Percentiles rank a stretch among this genome's conserved stretches.
Conservation (phyloP, 73 alveolate genomes). For the Uronychia binucleata region DNA sequence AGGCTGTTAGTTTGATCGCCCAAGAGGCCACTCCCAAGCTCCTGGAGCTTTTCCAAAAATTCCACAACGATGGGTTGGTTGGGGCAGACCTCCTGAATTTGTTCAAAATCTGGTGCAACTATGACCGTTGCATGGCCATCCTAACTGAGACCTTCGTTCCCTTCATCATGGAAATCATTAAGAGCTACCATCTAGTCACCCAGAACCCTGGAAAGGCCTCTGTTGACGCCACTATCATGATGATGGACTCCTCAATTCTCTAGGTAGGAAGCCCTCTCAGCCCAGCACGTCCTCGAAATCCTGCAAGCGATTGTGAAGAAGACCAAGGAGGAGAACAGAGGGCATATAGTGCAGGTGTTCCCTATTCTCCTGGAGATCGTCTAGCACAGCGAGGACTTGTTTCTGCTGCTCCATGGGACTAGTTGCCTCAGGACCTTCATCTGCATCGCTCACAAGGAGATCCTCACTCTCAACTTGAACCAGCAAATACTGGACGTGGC, state of each 20-base stretch:
- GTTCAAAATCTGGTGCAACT: conserved; percentile 86
- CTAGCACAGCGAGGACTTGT: conserved; percentile 57
- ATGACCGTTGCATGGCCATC: conserved; percentile 56
- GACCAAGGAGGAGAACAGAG: conserved; percentile 33
- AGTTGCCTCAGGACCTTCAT: conserved; percentile 78
- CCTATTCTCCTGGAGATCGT: conserved; percentile 51
- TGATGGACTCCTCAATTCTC: conserved; percentile 40
- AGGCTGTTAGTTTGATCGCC: conserved; percentile 69
- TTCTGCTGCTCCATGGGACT: conserved; percentile 66
- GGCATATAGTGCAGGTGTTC: conserved; percentile 46
- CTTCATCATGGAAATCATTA: conserved; percentile 75
- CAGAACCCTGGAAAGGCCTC: not conserved
- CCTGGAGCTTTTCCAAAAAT: conserved; percentile 64
- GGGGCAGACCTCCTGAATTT: conserved; percentile 77
- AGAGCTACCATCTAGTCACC: conserved; percentile 2
- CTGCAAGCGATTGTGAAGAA: conserved; percentile 49
- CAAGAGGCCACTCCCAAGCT: conserved; percentile 71
- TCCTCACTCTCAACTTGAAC: conserved; percentile 48
- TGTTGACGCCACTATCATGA: conserved; percentile 52
- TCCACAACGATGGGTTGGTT: conserved; percentile 70
- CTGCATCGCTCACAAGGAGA: conserved; percentile 68
- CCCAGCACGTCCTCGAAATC: conserved; percentile 54
- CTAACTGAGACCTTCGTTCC: conserved; percentile 80
- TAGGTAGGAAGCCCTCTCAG: not conserved
- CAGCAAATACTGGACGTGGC: conserved; percentile 75